phyloP scores from a whole-genome alignment of 345 rosid genomes.

The Eucalyptus marginata region DNA sequence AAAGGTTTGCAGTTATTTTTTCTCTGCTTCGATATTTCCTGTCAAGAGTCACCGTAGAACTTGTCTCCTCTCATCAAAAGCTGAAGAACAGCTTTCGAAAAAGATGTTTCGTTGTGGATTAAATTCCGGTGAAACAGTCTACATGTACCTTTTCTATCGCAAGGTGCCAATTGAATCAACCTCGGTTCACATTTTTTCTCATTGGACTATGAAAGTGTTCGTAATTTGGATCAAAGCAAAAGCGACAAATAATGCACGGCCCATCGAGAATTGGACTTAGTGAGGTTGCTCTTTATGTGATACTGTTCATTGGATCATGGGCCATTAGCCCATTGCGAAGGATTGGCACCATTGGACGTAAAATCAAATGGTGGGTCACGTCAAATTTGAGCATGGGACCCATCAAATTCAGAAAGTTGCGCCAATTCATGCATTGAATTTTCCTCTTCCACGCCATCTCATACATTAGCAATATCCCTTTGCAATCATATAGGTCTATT shows the following conservation, averaged over 20 bases:
- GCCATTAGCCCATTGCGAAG: neutral
- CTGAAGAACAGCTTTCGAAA: no score
- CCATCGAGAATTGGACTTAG: neutral
- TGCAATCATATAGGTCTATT: neutral
- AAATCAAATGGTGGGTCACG: neutral
- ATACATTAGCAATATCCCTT: neutral
- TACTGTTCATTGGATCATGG: neutral
- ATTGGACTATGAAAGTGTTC: neutral
- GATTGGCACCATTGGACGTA: neutral
- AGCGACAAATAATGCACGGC: neutral
- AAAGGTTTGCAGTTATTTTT: no score
- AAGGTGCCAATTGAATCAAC: neutral
- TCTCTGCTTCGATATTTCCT: no score
- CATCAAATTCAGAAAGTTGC: neutral
- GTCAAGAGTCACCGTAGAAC: accelerated
- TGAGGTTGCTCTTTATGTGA: neutral
- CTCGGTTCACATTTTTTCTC: neutral
- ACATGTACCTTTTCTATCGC: neutral
- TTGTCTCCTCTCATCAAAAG: no score
- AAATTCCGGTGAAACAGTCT: no score
- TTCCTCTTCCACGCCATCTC: neutral
- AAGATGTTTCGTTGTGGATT: no score
- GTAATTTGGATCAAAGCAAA: neutral
- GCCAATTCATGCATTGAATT: neutral
- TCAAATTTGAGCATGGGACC: neutral